Base-by-base conservation (phyloP, 352 stramenopile genomes). In the Phytophthora sp. region DNA sequence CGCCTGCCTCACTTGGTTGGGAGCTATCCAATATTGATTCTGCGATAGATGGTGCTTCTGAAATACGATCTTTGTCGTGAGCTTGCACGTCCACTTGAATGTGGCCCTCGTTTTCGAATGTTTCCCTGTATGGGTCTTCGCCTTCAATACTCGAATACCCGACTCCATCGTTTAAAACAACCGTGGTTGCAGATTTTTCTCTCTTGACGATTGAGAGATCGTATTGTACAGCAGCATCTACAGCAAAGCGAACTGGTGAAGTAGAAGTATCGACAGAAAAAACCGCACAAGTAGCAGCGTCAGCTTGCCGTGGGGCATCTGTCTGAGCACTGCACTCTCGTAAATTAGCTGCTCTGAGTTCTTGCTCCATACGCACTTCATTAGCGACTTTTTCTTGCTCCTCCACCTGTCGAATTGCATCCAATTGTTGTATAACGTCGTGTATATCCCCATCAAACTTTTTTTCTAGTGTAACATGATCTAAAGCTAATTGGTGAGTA, bases 301-400 rank as follows among this genome's bases (percentile, higher is more conserved):
- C 72, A 0, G 30, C 32, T 15, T 54, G 52, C 17, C 43, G 50
- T 13, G 49, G 35, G n/a, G 37, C 2, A 9, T 89, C 79, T 2
- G 84, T 92, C 30, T 92, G 84, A 0, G 73, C 69, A 5, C 66
- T 76, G 6, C 55, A 76, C 38, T 92, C 84, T 13, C 79, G 62
- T 21, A 73, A 37, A 4, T 58, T 69, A 5, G 69, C 79, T 8
- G 24, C 24, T n/a, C 55, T 76, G 0, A 81, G 27, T 28, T 77
- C 57, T 15, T 62, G 30, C 13, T 82, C 35, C 12, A 69, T 26
- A 5, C 27, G 48, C 1, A 24, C 20, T 13, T 66, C 38, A 1
- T 61, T 52, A 11, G 12, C 44, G 1, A 27, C 26, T 8, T 55
- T 23, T 26, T 84, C 64, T 2, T 59, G 51, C n/a, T 70, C 42